A percentile compares a stretch with the other conserved stretches of the same genome.
phyloP scores from a whole-genome alignment of 1,284 basidiomycete genomes.

The Ceratobasidium sp. region DNA sequence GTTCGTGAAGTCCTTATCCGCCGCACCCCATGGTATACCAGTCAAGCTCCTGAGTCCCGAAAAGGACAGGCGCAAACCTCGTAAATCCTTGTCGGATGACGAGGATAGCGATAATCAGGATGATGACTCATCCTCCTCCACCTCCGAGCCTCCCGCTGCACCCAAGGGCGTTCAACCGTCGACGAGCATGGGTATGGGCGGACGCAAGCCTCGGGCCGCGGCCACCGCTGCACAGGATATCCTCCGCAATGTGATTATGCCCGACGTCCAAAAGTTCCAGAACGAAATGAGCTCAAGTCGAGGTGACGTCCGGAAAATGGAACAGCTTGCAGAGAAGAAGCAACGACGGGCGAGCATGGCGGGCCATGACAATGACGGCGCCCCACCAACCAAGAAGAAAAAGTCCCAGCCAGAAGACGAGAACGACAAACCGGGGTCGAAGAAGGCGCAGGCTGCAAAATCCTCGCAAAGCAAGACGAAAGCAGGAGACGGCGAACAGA shows the following conservation, averaged over 20 bases:
- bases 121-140: background rate
- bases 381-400: slow-evolving; percentile 42
- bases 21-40: background rate
- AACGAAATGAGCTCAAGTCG: slow-evolving; percentile 59
- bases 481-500: background rate
- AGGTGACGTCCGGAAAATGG: slow-evolving; percentile 38
- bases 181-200: slow-evolving; percentile 12
- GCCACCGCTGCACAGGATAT: slow-evolving; percentile 68
- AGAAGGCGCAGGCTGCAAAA: slow-evolving; percentile 5
- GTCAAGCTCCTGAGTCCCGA: slow-evolving; percentile 20
- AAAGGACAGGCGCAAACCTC: slow-evolving; percentile 15
- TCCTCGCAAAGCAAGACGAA: slow-evolving; percentile 22
- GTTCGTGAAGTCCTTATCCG: slow-evolving; percentile 7
- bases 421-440: slow-evolving; percentile 40
- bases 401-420: slow-evolving; percentile 43
- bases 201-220: slow-evolving; percentile 54
- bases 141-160: background rate
- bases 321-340: slow-evolving; percentile 20
- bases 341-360: slow-evolving; percentile 19
- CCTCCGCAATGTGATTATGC: slow-evolving; percentile 73
- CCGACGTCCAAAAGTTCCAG: slow-evolving; percentile 72
- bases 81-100: slow-evolving; percentile 7
- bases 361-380: slow-evolving; percentile 2
- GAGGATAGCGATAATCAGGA: slow-evolving; percentile 22
- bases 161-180: background rate